phyloP scores from a whole-genome alignment of 192 early-diverging fungal genomes.

The Coemansia sp. region DNA sequence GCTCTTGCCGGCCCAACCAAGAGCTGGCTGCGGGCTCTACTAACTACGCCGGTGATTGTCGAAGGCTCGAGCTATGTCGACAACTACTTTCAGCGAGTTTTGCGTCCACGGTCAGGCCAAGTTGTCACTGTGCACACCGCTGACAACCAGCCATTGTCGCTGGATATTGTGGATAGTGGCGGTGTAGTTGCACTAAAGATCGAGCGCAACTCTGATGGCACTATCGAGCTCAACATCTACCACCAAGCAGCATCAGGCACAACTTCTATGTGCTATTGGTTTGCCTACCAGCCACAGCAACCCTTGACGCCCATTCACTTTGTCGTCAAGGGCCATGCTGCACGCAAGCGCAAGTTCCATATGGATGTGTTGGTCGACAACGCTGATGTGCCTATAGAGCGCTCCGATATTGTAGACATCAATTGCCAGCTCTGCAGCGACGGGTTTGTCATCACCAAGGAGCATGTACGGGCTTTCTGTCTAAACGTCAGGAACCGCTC shows the following conservation, averaged over 20 bases:
- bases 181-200: conserved; percentile 74
- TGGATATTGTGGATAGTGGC: conserved; percentile 22
- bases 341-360: neutral
- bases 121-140: conserved; percentile 13
- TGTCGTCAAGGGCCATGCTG: neutral
- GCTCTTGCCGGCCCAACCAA: conserved; percentile 62
- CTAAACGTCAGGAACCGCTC: conserved; percentile 63
- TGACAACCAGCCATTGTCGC: neutral
- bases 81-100: conserved; percentile 58
- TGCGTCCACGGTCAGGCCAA: conserved; percentile 60
- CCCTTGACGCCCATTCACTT: conserved; percentile 13
- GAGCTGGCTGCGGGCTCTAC: conserved; percentile 79
- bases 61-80: conserved; percentile 65
- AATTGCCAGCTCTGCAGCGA: neutral
- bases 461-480: conserved; percentile 83
- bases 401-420: conserved; percentile 1
- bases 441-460: conserved; percentile 57
- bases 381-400: conserved; percentile 1
- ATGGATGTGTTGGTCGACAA: conserved; percentile 6
- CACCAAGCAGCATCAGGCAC: conserved; percentile 37
- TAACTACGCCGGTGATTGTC: conserved; percentile 70
- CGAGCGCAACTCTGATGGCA: conserved; percentile 72
- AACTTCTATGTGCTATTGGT: conserved; percentile 18
- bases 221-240: conserved; percentile 49
- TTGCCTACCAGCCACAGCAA: conserved; percentile 7